Conservation (phyloP, 176 grass and related monocot genomes). For the Saccharum officinarum region DNA sequence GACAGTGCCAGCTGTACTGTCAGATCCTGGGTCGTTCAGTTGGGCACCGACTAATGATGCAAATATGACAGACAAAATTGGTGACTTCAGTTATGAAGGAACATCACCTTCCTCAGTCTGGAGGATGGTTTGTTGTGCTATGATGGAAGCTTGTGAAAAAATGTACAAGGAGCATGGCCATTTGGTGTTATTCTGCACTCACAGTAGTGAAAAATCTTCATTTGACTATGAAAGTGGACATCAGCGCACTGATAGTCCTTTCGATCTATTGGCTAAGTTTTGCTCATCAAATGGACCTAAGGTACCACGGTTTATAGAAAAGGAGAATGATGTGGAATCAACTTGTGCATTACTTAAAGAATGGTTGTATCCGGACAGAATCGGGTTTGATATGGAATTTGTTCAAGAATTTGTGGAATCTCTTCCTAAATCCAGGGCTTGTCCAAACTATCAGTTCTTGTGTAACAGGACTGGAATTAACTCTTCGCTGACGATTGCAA, state of each 20-base stretch:
- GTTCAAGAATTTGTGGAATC: conserved; percentile 97
- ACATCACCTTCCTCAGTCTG: conserved; percentile 68
- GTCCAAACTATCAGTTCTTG: conserved; percentile 75
- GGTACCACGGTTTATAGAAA: conserved; percentile 51
- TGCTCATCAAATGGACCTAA: conserved; percentile 58
- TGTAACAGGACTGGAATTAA: conserved; percentile 57
- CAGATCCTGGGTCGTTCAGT: conserved; percentile 27
- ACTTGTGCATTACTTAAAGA: conserved; percentile 64
- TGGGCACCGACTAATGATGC: conserved; percentile 33
- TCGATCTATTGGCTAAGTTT: conserved; percentile 60
- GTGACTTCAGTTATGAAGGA: conserved; percentile 87
- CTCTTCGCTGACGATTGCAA: conserved; percentile 76
- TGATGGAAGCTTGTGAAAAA: conserved; percentile 81
- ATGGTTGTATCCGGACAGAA: conserved; percentile 82
- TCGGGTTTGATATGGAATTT: conserved; percentile 87
- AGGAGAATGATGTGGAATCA: conserved; percentile 64
- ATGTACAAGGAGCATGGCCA: conserved; percentile 68
- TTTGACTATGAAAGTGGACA: conserved; percentile 38
- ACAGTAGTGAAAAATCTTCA: conserved; percentile 42
- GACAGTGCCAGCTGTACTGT: conserved; percentile 2
- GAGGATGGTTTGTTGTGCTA: conserved; percentile 72
- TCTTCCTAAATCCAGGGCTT: conserved; percentile 68
- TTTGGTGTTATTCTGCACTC: conserved; percentile 71
- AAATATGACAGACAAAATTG: conserved; percentile 67
- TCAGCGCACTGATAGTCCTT: conserved; percentile 43